A percentile compares a stretch with the other conserved stretches of the same genome.
Evolutionary conservation across 2,329 filamentous ascomycete genomes (phyloP).

Genomic region (Microcyclospora tardicrescens): DNA sequence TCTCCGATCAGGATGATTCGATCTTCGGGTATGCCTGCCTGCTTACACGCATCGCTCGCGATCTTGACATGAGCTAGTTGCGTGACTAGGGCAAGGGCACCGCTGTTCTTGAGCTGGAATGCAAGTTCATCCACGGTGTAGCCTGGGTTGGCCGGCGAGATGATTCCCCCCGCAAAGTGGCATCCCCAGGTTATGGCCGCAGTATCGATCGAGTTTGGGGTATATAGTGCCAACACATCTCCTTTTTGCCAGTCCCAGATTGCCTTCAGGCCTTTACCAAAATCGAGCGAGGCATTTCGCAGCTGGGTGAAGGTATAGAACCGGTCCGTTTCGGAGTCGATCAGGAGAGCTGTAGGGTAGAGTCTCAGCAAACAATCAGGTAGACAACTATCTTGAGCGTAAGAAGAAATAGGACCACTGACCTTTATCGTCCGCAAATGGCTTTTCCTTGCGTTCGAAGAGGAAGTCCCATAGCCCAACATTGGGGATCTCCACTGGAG

Average conservation of each 20-base stretch:
- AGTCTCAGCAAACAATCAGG: neutral
- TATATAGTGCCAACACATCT: slow-evolving; percentile 70
- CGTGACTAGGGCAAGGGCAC: slow-evolving; percentile 62
- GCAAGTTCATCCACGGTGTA: slow-evolving; percentile 75
- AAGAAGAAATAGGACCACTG: neutral
- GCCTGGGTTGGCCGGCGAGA: slow-evolving; percentile 76
- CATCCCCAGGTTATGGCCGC: slow-evolving; percentile 64
- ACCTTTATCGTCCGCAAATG: slow-evolving; percentile 60
- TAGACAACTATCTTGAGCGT: neutral
- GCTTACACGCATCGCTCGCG: slow-evolving; percentile 54
- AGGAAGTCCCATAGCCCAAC: slow-evolving; percentile 68
- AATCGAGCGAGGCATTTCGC: slow-evolving; percentile 52
- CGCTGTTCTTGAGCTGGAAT: slow-evolving; percentile 69
- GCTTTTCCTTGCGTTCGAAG: slow-evolving; percentile 54
- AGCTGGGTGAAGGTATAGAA: slow-evolving; percentile 60
- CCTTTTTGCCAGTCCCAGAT: slow-evolving; percentile 67
- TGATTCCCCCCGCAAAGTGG: slow-evolving; percentile 68
- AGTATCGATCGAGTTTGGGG: slow-evolving; percentile 77
- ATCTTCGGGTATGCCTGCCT: slow-evolving; percentile 57
- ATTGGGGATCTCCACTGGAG: slow-evolving; percentile 55
- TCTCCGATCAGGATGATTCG: slow-evolving; percentile 68
- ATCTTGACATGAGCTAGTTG: slow-evolving; percentile 51
- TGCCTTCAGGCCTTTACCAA: slow-evolving; percentile 65
- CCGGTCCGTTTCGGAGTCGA: slow-evolving; percentile 57
- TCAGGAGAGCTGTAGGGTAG: slow-evolving; percentile 52